These are phyloP conservation scores for Biancaea sappan DNA, from an alignment of 306 rosid genomes.

Conservation along the genomic window DNA sequence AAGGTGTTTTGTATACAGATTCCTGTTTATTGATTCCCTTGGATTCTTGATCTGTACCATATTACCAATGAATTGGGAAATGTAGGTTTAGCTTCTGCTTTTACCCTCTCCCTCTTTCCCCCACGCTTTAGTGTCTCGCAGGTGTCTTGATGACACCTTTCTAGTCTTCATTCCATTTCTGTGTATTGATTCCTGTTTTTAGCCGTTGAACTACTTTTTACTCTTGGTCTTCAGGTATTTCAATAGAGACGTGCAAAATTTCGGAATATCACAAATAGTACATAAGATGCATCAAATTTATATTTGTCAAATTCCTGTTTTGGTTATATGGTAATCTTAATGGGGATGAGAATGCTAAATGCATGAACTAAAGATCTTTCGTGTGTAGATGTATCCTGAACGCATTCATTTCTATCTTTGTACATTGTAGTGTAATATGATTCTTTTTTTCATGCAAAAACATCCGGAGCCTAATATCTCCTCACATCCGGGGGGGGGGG, in stretches of 20 bases:
- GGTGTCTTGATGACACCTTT: not conserved
- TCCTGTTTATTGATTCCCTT: slow-evolving; percentile 20
- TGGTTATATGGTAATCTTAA: not conserved
- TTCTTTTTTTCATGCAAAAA: no score
- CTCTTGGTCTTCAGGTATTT: not conserved
- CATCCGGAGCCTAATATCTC: not conserved
- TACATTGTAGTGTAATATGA: no score
- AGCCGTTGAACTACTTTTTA: not conserved
- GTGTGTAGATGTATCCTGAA: no score
- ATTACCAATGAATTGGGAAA: slow-evolving; percentile 33
- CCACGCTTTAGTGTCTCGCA: not conserved
- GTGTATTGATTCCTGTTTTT: not conserved
- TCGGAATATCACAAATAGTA: not conserved
- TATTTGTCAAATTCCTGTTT: not conserved
- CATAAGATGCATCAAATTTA: not conserved
- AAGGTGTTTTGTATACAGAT: slow-evolving; percentile 26
- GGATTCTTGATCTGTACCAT: slow-evolving; percentile 21
- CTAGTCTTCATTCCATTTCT: not conserved
- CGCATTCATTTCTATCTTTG: no score
- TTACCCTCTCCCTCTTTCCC: not conserved
- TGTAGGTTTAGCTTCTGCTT: slow-evolving; percentile 20
- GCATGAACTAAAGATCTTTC: not conserved
- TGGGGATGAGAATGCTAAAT: not conserved
- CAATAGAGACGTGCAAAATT: not conserved
- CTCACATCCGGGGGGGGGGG: no score